Base-by-base conservation (phyloP, 768 basidiomycete genomes). In the Scleroderma citrinum region DNA sequence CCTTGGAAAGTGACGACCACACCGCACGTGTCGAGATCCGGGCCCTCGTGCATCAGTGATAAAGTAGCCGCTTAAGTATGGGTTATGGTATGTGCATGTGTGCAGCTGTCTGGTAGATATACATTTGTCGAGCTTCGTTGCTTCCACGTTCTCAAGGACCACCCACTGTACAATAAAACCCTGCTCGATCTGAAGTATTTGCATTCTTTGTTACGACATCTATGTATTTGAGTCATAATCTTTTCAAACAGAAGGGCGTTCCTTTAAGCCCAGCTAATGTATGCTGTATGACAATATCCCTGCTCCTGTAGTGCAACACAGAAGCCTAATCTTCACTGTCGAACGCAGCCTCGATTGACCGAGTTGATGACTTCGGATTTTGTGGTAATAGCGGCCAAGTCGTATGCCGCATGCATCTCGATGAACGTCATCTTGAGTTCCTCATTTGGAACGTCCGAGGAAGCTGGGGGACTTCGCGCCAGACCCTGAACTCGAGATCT, bases 1-100 rank as follows among this genome's bases (percentile, higher is more conserved):
- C 26, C 6, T 51, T 48, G 59, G 54, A 51, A 64, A 65, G 51
- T 64, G 16, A 65, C 39, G 34, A 35, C 13, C n/a, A n/a, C 30
- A 32, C 19, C 11, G 10, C 30, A 16, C 43, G 12, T 14, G 20
- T 20, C 30, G 30, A 44, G 13, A 29, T 30, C n/a, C n/a, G n/a
- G n/a, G n/a, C n/a, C 10, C 29, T 17, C 8, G 29, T 4, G 30
- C 11, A 44, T 44, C 11, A 44, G 40, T 42, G 40, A 42, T 24
- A 29, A 16, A 16, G 1, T 17, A 21, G 40, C 16, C n/a, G n/a
- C n/a, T n/a, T n/a, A n/a, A n/a, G n/a, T 21, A 10, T 42, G 40
- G 24, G 16, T 42, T 20, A n/a, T 32, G 31, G 43, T 44, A 29
- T n/a, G 43, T 44, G 19, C 30, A 19, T 12, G 12, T 32, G 13